Evolutionary conservation across 176 grass and related monocot genomes (phyloP).

Genomic region (Ampelocalamus luodianensis): DNA sequence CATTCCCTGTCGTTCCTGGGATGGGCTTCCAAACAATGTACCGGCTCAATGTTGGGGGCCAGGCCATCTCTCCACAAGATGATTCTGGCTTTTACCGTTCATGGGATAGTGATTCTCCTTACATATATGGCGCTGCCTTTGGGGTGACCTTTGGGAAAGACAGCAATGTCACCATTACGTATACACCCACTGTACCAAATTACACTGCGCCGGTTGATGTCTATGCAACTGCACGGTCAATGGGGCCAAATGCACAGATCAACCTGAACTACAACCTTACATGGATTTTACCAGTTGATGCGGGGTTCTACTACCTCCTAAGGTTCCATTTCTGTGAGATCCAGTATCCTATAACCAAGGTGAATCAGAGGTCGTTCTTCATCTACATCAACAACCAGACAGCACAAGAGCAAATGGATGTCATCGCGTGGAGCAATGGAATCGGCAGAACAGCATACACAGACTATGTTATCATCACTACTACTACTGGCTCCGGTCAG

Average conservation of each 20-base stretch:
- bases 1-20: neutral
- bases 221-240: slow-evolving; percentile 71
- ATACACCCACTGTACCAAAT: slow-evolving; percentile 36
- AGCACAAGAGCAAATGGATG: slow-evolving; percentile 51
- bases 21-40: slow-evolving; percentile 62
- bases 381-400: slow-evolving; percentile 85
- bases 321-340: slow-evolving; percentile 92
- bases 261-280: slow-evolving; percentile 89
- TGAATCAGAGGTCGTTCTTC: slow-evolving; percentile 66
- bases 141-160: slow-evolving; percentile 59
- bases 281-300: slow-evolving; percentile 70
- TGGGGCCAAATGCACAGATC: slow-evolving; percentile 59
- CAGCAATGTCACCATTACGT: slow-evolving; percentile 47
- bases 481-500: slow-evolving; percentile 27
- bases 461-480: slow-evolving; percentile 44
- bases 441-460: slow-evolving; percentile 49
- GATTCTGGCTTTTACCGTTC: slow-evolving; percentile 57
- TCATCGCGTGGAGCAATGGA: slow-evolving; percentile 50
- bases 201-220: slow-evolving; percentile 63
- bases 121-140: slow-evolving; percentile 39
- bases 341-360: slow-evolving; percentile 59
- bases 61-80: slow-evolving; percentile 16
- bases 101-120: slow-evolving; percentile 51
- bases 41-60: slow-evolving; percentile 74
- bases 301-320: slow-evolving; percentile 60